phyloP scores from a whole-genome alignment of 805 yeast genomes.

The Ogataea dorogensis region DNA sequence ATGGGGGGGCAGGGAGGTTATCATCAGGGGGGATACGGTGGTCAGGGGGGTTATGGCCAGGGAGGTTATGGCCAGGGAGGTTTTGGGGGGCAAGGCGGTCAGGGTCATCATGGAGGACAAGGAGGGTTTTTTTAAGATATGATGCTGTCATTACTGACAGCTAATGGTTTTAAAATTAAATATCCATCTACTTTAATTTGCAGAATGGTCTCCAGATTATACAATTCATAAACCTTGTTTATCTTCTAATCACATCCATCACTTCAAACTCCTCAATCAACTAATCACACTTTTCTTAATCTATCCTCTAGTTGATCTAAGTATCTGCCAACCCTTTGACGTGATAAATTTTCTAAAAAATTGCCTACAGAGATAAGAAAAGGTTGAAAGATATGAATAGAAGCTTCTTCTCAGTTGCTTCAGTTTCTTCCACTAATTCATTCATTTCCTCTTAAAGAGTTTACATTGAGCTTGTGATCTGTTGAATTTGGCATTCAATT shows the following conservation, averaged over 20 bases:
- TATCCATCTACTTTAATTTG: no score
- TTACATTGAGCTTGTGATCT: background rate
- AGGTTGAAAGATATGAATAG: background rate
- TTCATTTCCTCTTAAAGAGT: background rate
- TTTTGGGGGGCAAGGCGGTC: slow-evolving; percentile 10
- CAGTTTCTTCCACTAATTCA: background rate
- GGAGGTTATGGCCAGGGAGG: slow-evolving; percentile 15
- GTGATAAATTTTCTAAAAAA: slow-evolving; percentile 1
- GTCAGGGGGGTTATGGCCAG: slow-evolving; percentile 19
- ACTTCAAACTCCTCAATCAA: background rate
- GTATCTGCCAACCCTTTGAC: slow-evolving; percentile 9
- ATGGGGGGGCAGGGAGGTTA: slow-evolving; percentile 12
- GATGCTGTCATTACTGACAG: background rate
- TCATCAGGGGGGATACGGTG: slow-evolving; percentile 10
- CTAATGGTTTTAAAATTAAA: no score
- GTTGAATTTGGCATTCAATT: no score
- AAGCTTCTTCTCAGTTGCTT: no score
- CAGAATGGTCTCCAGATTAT: no score
- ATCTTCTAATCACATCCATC: no score
- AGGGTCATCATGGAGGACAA: slow-evolving; percentile 8
- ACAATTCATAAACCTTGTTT: no score
- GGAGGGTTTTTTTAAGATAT: slow-evolving; percentile 24
- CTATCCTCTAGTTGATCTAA: background rate
- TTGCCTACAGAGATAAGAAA: slow-evolving; percentile 3
- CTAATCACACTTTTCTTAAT: no score